Percentiles rank a stretch among this genome's conserved stretches.
These are phyloP conservation scores for Exsudoporus frostii DNA, from an alignment of 768 basidiomycete genomes.

Conservation along the genomic window DNA sequence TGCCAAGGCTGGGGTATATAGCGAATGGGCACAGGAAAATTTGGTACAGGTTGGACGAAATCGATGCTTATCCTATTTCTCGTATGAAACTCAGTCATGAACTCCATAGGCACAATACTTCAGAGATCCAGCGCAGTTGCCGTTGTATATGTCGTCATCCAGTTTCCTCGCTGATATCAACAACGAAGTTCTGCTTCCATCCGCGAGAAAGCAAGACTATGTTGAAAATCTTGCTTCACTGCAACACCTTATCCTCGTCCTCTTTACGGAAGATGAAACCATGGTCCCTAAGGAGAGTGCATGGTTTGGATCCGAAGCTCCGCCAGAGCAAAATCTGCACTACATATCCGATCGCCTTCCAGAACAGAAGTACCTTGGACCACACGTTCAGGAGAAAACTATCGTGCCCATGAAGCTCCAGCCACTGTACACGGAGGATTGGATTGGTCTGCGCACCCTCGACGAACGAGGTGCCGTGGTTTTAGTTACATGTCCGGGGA, in stretches of 20 bases:
- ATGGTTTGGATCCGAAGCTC: constrained; percentile 79
- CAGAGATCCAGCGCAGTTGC: constrained; percentile 65
- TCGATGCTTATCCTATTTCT: not conserved
- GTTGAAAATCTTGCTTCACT: constrained; percentile 57
- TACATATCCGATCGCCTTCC: not conserved
- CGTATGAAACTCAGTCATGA: not conserved
- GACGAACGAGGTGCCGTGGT: constrained; percentile 63
- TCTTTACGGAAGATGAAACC: constrained; percentile 72
- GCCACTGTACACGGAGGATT: constrained; percentile 71
- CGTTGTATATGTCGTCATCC: constrained; percentile 55
- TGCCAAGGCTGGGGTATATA: constrained; percentile 63
- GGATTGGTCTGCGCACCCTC: constrained; percentile 73
- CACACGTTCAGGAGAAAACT: constrained; percentile 21
- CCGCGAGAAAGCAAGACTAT: constrained; percentile 56
- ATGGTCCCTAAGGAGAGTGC: constrained; percentile 81
- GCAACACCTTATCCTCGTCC: constrained; percentile 64
- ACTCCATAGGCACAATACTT: constrained; percentile 74
- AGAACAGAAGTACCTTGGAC: constrained; percentile 13
- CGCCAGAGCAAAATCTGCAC: constrained; percentile 31
- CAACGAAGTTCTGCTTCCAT: constrained; percentile 57
- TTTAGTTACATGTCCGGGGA: constrained; percentile 62
- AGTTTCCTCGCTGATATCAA: constrained; percentile 75
- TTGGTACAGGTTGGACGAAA: constrained; percentile 56
- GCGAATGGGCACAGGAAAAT: constrained; percentile 72
- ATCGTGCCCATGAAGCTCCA: constrained; percentile 73